These are phyloP conservation scores for Chamaecrista fasciculata DNA, from an alignment of 306 rosid species.

Conservation along the genomic window DNA sequence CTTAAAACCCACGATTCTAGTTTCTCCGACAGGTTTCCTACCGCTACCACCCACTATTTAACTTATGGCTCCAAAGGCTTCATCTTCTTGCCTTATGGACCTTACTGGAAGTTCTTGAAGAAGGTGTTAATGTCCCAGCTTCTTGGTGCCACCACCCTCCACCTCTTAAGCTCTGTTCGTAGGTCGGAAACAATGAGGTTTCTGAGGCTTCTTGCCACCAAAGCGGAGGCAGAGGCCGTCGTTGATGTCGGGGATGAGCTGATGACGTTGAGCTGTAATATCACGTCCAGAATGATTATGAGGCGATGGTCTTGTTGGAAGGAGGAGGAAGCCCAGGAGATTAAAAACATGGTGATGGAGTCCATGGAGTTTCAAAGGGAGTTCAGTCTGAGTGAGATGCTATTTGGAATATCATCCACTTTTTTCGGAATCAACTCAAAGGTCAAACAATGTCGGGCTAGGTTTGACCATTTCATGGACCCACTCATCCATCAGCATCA, in stretches of 20 bases:
- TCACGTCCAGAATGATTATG: slow-evolving; percentile 52
- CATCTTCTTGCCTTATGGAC: slow-evolving; percentile 40
- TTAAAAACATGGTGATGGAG: slow-evolving; percentile 38
- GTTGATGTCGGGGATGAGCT: slow-evolving; percentile 44
- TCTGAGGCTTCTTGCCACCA: background rate
- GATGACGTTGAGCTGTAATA: slow-evolving; percentile 21
- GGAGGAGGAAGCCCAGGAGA: slow-evolving; percentile 36
- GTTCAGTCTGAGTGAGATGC: slow-evolving; percentile 38
- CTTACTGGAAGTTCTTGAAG: slow-evolving; percentile 56
- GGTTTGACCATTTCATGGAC: slow-evolving; percentile 51
- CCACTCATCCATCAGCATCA: slow-evolving; percentile 44
- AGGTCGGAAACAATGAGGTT: slow-evolving; percentile 29
- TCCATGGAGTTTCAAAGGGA: slow-evolving; percentile 32
- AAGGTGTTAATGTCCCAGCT: slow-evolving; percentile 46
- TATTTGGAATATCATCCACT: no score
- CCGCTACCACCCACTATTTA: slow-evolving; percentile 27
- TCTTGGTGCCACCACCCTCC: slow-evolving; percentile 41
- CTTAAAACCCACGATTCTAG: slow-evolving; percentile 42
- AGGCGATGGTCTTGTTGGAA: slow-evolving; percentile 31
- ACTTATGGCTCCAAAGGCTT: slow-evolving; percentile 36
- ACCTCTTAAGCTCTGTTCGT: slow-evolving; percentile 28
- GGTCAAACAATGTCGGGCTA: slow-evolving; percentile 48
- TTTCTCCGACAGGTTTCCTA: slow-evolving; percentile 31
- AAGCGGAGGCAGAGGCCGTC: slow-evolving; percentile 23
- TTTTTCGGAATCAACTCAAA: no score